Conservation (phyloP, 202 grass and related monocot genomes). For the Brachypodium distachyon region DNA sequence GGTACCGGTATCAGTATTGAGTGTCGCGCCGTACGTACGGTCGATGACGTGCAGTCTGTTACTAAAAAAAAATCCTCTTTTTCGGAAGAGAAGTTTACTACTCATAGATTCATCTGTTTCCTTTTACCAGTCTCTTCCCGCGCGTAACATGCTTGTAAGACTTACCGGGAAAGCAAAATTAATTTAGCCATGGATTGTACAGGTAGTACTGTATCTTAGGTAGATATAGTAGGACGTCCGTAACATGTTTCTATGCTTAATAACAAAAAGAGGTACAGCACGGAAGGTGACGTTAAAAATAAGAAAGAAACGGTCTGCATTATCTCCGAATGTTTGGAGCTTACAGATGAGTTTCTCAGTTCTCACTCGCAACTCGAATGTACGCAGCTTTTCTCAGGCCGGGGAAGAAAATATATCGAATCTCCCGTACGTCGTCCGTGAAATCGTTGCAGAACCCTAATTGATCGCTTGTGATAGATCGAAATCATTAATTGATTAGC, state of each 20-base stretch:
- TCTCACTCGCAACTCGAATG: too few relatives aligned
- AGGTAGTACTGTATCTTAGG: neutral
- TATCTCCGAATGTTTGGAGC: neutral
- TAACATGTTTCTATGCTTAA: neutral
- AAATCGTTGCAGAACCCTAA: constrained; percentile 6
- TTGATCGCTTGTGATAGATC: too few relatives aligned
- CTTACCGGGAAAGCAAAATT: neutral
- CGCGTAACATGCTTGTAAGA: neutral
- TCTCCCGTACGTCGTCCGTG: neutral
- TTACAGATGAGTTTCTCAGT: too few relatives aligned
- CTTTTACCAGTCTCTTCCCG: neutral
- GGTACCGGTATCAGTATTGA: neutral
- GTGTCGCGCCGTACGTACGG: neutral
- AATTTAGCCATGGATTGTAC: neutral
- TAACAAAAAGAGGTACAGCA: neutral
- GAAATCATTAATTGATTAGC: too few relatives aligned
- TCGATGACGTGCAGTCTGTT: neutral
- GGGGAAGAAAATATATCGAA: neutral
- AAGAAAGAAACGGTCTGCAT: too few relatives aligned
- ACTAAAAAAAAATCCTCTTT: too few relatives aligned
- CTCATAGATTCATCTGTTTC: neutral
- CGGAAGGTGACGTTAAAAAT: too few relatives aligned
- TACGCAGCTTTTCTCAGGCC: too few relatives aligned
- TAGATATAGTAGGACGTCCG: neutral
- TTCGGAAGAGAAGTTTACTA: neutral